Percentiles rank a stretch among this genome's conserved stretches.
Evolutionary conservation across 129 eudicot species (phyloP).

Genomic region (Oenanthe sinensis): DNA sequence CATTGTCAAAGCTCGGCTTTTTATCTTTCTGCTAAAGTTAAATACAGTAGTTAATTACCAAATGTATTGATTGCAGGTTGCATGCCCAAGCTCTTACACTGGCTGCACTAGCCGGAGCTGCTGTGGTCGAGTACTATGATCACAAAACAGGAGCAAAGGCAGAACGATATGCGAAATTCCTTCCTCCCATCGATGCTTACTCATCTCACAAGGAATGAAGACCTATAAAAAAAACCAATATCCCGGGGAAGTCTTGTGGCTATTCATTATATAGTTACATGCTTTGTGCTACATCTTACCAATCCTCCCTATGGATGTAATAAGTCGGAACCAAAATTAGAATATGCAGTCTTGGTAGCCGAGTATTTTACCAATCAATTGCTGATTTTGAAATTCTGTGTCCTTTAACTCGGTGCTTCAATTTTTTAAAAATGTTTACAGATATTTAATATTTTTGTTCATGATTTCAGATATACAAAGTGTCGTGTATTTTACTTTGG

Average conservation of each 20-base stretch:
- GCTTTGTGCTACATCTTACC: not conserved
- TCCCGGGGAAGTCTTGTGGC: not conserved
- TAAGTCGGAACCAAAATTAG: not conserved
- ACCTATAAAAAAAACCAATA: not conserved
- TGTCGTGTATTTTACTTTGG: too few species aligned
- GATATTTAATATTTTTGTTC: too few species aligned
- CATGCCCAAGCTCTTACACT: conserved; percentile 94
- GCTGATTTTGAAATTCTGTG: not conserved
- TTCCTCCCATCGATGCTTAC: conserved; percentile 39
- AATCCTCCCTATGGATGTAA: not conserved
- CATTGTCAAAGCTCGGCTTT: not conserved
- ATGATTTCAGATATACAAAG: too few species aligned
- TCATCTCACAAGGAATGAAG: conserved; percentile 30
- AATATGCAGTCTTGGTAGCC: not conserved
- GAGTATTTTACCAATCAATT: not conserved
- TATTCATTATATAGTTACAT: not conserved
- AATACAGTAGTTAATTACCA: not conserved
- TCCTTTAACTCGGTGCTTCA: not conserved
- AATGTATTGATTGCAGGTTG: conserved; percentile 40
- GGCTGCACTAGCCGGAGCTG: conserved; percentile 91
- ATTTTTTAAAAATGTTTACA: too few species aligned
- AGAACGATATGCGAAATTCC: conserved; percentile 55
- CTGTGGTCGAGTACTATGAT: conserved; percentile 76
- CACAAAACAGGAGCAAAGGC: conserved; percentile 47
- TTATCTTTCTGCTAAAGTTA: not conserved